phyloP scores from a whole-genome alignment of 352 stramenopile species.

The Aphanomyces astaci region DNA sequence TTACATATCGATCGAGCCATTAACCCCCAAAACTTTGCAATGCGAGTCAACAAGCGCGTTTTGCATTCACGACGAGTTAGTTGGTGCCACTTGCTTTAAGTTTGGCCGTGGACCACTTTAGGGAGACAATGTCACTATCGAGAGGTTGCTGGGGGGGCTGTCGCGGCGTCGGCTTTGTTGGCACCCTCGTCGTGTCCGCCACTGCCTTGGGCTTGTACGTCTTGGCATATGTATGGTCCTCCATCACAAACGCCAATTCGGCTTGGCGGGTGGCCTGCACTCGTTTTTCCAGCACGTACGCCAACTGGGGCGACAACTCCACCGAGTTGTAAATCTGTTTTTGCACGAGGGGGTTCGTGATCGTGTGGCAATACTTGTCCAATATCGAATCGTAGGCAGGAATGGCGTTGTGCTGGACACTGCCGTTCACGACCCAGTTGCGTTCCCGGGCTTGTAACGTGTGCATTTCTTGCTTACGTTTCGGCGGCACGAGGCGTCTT shows the following conservation, averaged over 20 bases:
- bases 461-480: slow-evolving; percentile 25
- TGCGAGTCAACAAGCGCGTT: no score
- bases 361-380: slow-evolving; percentile 67
- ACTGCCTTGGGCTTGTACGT: slow-evolving; percentile 41
- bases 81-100: no score
- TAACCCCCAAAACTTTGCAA: no score
- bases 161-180: background rate
- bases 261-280: slow-evolving; percentile 48
- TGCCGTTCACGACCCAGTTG: slow-evolving; percentile 45
- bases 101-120: slow-evolving; percentile 3
- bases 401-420: slow-evolving; percentile 40
- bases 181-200: slow-evolving; percentile 11
- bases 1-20: no score
- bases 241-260: slow-evolving; percentile 33
- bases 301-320: slow-evolving; percentile 61
- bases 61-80: no score
- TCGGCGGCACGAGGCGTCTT: background rate
- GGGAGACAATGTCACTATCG: background rate
- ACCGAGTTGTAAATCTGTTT: slow-evolving; percentile 63
- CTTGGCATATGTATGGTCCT: slow-evolving; percentile 25
- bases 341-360: slow-evolving; percentile 65
- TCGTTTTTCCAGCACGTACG: slow-evolving; percentile 61
- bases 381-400: slow-evolving; percentile 67
- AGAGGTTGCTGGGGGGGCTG: background rate
- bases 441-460: slow-evolving; percentile 32